Base-by-base conservation (phyloP, 768 basidiomycete species). In the Lentinula guzmanii region DNA sequence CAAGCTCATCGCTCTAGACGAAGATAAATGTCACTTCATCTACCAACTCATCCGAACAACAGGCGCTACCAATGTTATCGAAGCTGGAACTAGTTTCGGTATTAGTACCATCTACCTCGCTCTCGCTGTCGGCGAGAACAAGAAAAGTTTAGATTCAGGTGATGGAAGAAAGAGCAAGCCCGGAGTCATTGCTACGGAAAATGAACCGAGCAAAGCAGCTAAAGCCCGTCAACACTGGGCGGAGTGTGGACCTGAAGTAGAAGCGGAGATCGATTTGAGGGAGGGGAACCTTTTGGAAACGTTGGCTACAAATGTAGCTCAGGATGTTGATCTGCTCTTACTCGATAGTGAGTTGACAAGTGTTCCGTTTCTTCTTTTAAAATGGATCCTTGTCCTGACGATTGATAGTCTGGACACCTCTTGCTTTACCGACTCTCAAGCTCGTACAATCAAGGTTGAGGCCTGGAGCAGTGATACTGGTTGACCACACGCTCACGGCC, bases 141-240 rank as follows among this genome's bases (percentile, higher is more conserved):
- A 50, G 41, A 54, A 61, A 24, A 16, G 28, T 3, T 6, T 16
- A 28, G 37, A 34, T 9, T 8, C 37, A 13, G 37, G 9, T 39
- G 37, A 39, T 39, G 41, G 21, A 33, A 28, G 34, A 4, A 39
- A 34, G 37, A 8, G 16, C n/a, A 59, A 50, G 45, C 46, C 62
- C 28, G 59, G 61, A n/a, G 58, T 63, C 18, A 53, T 63, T 31
- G 62, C 59, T 39, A 63, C 62, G 9, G 62, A 63, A 51, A 50
- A 51, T 24, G 62, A 63, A 53, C 46, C 58, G 18, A 48, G 33
- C 9, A 63, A 63, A 53, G 56, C 52, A 18, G 42, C 37, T 4
- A 50, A 33, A 43, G 62, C 62, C 5, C 62, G 45, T 8, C 15
- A 46, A n/a, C 48, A 63, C 34, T 39, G 61, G 59, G 13, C 8